Evolutionary conservation across 2,329 filamentous ascomycete species (phyloP).

Genomic region (Aspergillus clavatus): DNA sequence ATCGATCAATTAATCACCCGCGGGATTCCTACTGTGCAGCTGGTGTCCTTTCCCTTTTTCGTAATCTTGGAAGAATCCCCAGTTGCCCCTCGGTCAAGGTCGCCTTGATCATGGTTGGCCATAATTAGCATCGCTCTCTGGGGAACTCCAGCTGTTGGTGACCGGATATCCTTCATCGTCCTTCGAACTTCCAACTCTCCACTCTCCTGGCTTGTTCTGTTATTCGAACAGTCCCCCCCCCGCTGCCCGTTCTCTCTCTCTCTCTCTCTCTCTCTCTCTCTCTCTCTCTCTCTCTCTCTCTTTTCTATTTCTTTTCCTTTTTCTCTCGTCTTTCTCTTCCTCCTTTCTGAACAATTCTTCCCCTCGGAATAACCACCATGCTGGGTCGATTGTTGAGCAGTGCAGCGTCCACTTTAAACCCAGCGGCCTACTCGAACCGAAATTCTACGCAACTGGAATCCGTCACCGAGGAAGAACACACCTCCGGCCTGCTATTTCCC

Average conservation of each 20-base stretch:
- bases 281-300: neutral
- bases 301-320: neutral
- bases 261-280: neutral
- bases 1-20: too few relatives aligned
- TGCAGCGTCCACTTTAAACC: constrained; percentile 41
- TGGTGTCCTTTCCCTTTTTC: neutral
- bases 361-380: constrained; percentile 26
- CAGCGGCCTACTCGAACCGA: constrained; percentile 36
- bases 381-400: constrained; percentile 42
- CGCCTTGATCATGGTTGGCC: constrained; percentile 25
- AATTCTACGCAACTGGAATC: constrained; percentile 41
- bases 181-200: neutral
- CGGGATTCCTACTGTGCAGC: neutral
- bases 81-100: constrained; percentile 7
- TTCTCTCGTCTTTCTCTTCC: too few relatives aligned
- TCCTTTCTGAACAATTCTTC: too few relatives aligned
- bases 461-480: constrained; percentile 47
- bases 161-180: too few relatives aligned
- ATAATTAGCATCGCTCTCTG: constrained; percentile 28
- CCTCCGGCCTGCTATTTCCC: constrained; percentile 45
- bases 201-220: constrained; percentile 4
- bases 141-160: constrained; percentile 27
- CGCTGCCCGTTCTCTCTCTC: neutral
- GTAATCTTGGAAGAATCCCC: neutral
- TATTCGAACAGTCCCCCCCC: constrained; percentile 4